Evolutionary conservation across 352 stramenopile species (phyloP).

Genomic region (Peronospora belbahrii): DNA sequence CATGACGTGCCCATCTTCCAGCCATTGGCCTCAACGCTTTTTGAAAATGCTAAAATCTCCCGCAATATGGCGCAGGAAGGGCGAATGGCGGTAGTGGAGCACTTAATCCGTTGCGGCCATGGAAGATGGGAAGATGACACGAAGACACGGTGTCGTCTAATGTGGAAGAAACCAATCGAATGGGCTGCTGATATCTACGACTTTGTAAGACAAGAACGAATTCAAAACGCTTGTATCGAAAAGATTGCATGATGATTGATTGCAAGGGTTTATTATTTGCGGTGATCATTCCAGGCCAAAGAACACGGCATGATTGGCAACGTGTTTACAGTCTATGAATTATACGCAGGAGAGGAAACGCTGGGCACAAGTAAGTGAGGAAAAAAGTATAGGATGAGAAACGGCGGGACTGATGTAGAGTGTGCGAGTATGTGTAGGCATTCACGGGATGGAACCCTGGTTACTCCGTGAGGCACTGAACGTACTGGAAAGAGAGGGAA

Average conservation of each 20-base stretch:
- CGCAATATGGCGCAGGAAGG: slow-evolving; percentile 71
- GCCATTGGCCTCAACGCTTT: slow-evolving; percentile 56
- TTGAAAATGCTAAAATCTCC: slow-evolving; percentile 82
- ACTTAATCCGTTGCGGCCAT: slow-evolving; percentile 71
- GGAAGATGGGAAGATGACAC: slow-evolving; percentile 76
- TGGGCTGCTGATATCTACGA: slow-evolving; percentile 83
- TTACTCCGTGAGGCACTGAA: slow-evolving; percentile 67
- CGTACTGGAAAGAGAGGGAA: slow-evolving; percentile 68
- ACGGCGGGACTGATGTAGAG: not conserved
- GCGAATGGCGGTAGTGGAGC: slow-evolving; percentile 57
- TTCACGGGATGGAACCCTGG: slow-evolving; percentile 82
- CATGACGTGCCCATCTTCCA: slow-evolving; percentile 65
- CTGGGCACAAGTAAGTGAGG: slow-evolving; percentile 53
- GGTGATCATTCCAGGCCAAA: slow-evolving; percentile 39
- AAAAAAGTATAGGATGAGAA: not conserved
- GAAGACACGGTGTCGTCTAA: slow-evolving; percentile 69
- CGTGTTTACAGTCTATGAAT: slow-evolving; percentile 80
- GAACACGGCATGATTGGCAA: slow-evolving; percentile 71
- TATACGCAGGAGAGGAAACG: slow-evolving; percentile 79
- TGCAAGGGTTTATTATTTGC: not conserved
- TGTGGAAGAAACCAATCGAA: slow-evolving; percentile 79
- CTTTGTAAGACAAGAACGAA: slow-evolving; percentile 37
- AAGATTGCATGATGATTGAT: slow-evolving; percentile 2
- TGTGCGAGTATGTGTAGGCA: slow-evolving; percentile 24
- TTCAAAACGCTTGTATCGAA: slow-evolving; percentile 3